Evolutionary conservation across 306 rosid genomes (phyloP).

Genomic region (Notholithocarpus densiflorus): DNA sequence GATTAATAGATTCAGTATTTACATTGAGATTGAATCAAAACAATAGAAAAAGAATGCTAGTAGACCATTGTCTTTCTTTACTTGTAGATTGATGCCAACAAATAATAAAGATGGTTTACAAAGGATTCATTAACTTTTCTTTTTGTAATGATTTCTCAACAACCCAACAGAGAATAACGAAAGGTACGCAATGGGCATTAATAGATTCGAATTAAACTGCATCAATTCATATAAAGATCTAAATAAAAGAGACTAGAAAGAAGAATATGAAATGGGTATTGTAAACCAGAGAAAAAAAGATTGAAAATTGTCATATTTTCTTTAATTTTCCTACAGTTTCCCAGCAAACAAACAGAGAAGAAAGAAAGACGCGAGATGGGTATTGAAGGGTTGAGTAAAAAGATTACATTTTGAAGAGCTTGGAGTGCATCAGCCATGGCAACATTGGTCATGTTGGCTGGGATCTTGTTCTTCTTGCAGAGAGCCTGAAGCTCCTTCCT

Average conservation of each 20-base stretch:
- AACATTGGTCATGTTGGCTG: slow-evolving; percentile 72
- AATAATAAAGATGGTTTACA: neutral
- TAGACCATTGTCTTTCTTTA: too few species aligned
- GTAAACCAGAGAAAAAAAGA: neutral
- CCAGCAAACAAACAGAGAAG: neutral
- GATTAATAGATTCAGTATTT: too few species aligned
- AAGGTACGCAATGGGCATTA: neutral
- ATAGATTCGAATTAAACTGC: neutral
- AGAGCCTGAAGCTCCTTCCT: slow-evolving; percentile 80
- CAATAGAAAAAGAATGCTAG: too few species aligned
- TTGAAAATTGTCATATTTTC: neutral
- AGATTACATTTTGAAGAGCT: slow-evolving; percentile 53
- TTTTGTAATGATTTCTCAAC: neutral
- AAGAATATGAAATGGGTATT: neutral
- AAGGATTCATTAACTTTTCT: neutral
- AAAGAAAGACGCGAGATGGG: neutral
- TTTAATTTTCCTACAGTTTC: neutral
- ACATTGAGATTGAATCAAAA: too few species aligned
- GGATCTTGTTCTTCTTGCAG: slow-evolving; percentile 92
- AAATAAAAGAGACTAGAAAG: neutral
- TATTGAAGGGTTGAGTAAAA: neutral
- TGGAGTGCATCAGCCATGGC: slow-evolving; percentile 85
- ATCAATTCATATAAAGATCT: neutral
- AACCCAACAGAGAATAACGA: neutral
- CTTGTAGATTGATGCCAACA: too few species aligned